Evolutionary conservation across 345 rosid genomes (phyloP).

Genomic region (Moringa oleifera): DNA sequence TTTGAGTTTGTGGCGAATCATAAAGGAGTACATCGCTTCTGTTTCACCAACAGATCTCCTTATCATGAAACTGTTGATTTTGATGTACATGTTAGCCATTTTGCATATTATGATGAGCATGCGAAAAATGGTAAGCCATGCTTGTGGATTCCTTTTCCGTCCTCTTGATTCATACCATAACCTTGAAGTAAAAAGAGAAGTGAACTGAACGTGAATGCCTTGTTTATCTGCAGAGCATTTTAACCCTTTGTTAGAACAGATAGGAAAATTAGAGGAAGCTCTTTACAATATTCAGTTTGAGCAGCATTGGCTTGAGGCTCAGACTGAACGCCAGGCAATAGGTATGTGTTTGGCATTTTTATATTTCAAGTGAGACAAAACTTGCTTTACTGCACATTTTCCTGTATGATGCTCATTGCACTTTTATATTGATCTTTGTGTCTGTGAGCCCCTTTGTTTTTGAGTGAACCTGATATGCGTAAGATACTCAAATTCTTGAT

Average conservation of each 20-base stretch:
- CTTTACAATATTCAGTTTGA: conserved; percentile 68
- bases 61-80: conserved; percentile 68
- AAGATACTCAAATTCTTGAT: no score
- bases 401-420: no score
- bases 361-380: no score
- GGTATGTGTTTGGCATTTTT: conserved; percentile 23
- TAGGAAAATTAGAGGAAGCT: conserved; percentile 59
- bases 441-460: no score
- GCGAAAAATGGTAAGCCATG: conserved; percentile 57
- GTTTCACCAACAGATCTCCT: conserved; percentile 70
- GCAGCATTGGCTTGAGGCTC: conserved; percentile 77
- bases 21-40: conserved; percentile 63
- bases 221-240: conserved; percentile 53
- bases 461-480: no score
- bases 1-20: conserved; percentile 52
- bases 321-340: conserved; percentile 75
- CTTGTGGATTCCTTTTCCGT: neutral
- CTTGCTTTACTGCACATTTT: neutral
- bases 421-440: no score
- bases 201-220: neutral
- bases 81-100: conserved; percentile 64
- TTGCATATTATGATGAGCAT: conserved; percentile 55
- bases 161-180: neutral
- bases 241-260: conserved; percentile 56
- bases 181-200: neutral